A percentile compares a stretch with the other conserved stretches of the same genome.
Evolutionary conservation across 768 basidiomycete species (phyloP).

Genomic region (Exidia glandulosa): DNA sequence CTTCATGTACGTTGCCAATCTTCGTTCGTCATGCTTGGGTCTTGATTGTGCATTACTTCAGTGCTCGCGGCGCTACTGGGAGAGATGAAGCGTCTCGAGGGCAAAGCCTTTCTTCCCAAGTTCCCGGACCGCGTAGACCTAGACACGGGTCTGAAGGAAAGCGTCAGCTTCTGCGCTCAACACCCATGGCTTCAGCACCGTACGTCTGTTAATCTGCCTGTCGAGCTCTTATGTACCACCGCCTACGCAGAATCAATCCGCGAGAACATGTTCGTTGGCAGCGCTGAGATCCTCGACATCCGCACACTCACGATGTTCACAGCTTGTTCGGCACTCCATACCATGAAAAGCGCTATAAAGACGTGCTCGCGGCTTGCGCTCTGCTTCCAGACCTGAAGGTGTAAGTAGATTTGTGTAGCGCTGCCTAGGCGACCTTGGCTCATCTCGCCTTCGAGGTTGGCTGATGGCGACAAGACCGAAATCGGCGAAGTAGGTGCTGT

Average conservation of each 20-base stretch:
- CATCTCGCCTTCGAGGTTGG: constrained; percentile 22
- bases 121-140: background rate
- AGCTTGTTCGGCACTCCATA: constrained; percentile 46
- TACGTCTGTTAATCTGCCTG: background rate
- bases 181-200: background rate
- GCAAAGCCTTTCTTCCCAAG: background rate
- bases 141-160: background rate
- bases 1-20: background rate
- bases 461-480: constrained; percentile 76
- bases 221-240: no score
- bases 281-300: no score
- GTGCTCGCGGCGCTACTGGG: background rate
- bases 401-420: no score
- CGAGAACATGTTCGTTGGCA: constrained; percentile 63
- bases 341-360: constrained; percentile 51
- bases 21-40: background rate
- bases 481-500: background rate
- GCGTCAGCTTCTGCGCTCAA: background rate
- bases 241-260: constrained; percentile 37
- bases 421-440: no score
- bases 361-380: constrained; percentile 65
- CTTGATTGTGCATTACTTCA: background rate
- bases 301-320: no score
- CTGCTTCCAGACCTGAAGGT: constrained; percentile 57
- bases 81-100: background rate